phyloP scores from a whole-genome alignment of 139 green algal genomes.

The Chlorella vulgaris region DNA sequence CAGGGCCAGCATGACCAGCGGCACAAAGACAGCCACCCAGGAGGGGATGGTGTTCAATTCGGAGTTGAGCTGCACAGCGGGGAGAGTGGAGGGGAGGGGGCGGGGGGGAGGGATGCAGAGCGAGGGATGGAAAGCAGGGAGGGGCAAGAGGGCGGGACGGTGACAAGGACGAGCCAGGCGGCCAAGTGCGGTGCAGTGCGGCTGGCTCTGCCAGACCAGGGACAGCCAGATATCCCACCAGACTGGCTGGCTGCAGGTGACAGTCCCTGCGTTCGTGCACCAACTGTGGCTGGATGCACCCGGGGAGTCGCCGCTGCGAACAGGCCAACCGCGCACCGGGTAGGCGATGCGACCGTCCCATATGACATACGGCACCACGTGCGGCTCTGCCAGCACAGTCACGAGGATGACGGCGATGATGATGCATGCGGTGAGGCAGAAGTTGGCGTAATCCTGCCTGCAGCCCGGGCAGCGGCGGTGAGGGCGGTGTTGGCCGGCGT shows the following conservation, averaged over 20 bases:
- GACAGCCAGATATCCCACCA: no score
- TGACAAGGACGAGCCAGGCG: no score
- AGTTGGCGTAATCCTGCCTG: constrained; percentile 32
- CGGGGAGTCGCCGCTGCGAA: no score
- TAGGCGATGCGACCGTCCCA: constrained; percentile 10
- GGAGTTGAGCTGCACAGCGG: neutral
- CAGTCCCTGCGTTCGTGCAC: no score
- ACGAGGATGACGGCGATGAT: neutral
- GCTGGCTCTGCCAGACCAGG: no score
- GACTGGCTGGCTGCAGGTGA: no score
- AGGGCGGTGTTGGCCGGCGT: neutral
- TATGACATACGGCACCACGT: constrained; percentile 2
- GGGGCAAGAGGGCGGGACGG: neutral
- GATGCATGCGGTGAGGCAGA: constrained; percentile 14
- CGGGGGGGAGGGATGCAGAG: neutral
- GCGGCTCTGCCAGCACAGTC: neutral
- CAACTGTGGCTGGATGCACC: neutral
- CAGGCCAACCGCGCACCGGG: neutral
- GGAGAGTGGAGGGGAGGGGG: neutral
- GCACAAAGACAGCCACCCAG: constrained; percentile 37
- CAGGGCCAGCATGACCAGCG: constrained; percentile 35
- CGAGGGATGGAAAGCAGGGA: neutral
- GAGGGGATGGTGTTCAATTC: constrained; percentile 3
- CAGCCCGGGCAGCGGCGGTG: neutral
- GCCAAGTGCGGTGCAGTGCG: no score